A percentile compares a stretch with the other conserved stretches of the same genome.
These are phyloP conservation scores for Dysphania ambrosioides DNA, from an alignment of 148 eudicot genomes.

Conservation along the genomic window DNA sequence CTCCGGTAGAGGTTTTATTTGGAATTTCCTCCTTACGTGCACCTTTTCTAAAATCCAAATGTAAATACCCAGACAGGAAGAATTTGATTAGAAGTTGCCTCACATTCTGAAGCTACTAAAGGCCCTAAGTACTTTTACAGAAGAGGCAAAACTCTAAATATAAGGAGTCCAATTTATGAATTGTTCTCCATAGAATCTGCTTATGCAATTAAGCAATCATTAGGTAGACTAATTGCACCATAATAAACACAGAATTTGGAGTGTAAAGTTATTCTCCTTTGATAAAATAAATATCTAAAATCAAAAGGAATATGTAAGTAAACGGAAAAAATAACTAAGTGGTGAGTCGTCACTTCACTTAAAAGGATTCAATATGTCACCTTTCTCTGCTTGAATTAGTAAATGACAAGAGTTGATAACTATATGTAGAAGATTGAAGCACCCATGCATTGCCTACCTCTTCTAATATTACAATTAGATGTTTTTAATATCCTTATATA, in stretches of 20 bases:
- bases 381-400: conserved; percentile 24
- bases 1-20: neutral
- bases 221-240: neutral
- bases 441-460: neutral
- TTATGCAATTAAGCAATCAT: neutral
- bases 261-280: conserved; percentile 23
- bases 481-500: neutral
- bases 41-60: no score
- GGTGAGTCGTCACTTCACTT: conserved; percentile 24
- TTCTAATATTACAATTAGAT: neutral
- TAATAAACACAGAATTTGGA: conserved; percentile 19
- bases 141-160: conserved; percentile 9
- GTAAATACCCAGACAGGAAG: conserved; percentile 20
- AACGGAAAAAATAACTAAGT: conserved; percentile 6
- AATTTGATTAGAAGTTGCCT: conserved; percentile 14
- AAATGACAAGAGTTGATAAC: conserved; percentile 22
- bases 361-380: conserved; percentile 16
- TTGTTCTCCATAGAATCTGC: conserved; percentile 15
- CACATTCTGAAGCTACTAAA: conserved; percentile 25
- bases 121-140: conserved; percentile 11
- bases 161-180: neutral
- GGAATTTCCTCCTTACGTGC: no score
- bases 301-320: neutral
- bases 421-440: conserved; percentile 13
- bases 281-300: neutral